Conservation (phyloP, 768 basidiomycete species). For the Tylopilus sp. region DNA sequence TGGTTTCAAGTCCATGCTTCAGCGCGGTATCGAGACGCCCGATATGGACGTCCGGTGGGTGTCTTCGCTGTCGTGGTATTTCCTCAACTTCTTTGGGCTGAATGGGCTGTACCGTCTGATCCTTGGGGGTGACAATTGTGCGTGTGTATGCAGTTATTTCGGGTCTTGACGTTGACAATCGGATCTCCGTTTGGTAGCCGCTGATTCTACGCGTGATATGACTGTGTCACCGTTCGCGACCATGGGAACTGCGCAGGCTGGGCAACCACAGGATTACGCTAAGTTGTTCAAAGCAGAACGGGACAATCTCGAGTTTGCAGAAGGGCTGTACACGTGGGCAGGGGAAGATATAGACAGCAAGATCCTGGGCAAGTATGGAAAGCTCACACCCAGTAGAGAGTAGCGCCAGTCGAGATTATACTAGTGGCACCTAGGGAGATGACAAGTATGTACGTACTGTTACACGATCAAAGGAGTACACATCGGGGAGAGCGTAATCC, state of each 20-base stretch:
- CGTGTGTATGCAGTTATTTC: conserved; percentile 25
- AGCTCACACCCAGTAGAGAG: conserved; percentile 36
- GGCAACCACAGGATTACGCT: conserved; percentile 75
- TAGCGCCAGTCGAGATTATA: conserved; percentile 21
- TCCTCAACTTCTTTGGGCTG: conserved; percentile 96
- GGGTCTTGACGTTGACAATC: conserved; percentile 13
- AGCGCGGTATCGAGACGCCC: conserved; percentile 90
- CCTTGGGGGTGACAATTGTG: conserved; percentile 87
- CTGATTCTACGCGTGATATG: conserved; percentile 76
- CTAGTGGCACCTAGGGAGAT: conserved; percentile 9
- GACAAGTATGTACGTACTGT: conserved; percentile 13
- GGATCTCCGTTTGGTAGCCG: conserved; percentile 46
- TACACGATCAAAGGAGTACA: conserved; percentile 28
- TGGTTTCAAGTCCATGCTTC: conserved; percentile 97
- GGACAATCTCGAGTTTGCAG: conserved; percentile 90
- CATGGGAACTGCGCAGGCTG: conserved; percentile 42
- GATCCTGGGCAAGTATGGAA: conserved; percentile 76
- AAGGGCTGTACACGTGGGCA: conserved; percentile 81
- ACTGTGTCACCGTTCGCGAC: conserved; percentile 64
- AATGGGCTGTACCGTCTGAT: conserved; percentile 94
- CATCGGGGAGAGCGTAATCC: conserved; percentile 18
- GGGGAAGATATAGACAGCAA: conserved; percentile 78
- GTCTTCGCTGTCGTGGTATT: conserved; percentile 98
- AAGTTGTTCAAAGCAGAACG: conserved; percentile 90
- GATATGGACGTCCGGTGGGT: conserved; percentile 99